A percentile compares a stretch with the other conserved stretches of the same genome.
Conservation (phyloP, 306 rosid genomes). For the Trifolium fragiferum region DNA sequence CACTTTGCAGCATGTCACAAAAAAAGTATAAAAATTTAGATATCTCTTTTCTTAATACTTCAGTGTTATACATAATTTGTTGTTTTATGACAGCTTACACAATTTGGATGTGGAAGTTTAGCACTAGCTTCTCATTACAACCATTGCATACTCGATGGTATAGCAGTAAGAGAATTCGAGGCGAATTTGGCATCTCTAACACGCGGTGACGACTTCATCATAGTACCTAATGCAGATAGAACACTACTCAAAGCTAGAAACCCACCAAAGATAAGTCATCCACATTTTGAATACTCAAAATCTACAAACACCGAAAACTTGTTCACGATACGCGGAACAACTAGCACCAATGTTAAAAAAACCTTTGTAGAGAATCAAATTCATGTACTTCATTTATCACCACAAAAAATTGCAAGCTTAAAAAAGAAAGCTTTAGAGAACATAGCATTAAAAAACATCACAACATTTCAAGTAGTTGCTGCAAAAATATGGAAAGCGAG, state of each 20-base stretch:
- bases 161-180: constrained; percentile 52
- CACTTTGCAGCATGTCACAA: neutral
- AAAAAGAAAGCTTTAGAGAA: constrained; percentile 42
- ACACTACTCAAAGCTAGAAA: constrained; percentile 53
- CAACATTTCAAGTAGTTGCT: constrained; percentile 56
- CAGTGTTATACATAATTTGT: neutral
- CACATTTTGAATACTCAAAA: constrained; percentile 61
- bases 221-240: constrained; percentile 51
- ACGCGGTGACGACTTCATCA: constrained; percentile 37
- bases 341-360: neutral
- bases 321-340: constrained; percentile 43
- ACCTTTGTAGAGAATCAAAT: constrained; percentile 21
- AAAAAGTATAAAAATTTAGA: too few relatives aligned
- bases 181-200: constrained; percentile 59
- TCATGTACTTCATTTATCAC: constrained; percentile 44
- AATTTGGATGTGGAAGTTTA: constrained; percentile 63
- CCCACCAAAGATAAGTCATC: constrained; percentile 55
- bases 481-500: constrained; percentile 65
- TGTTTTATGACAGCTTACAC: constrained; percentile 51
- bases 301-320: neutral
- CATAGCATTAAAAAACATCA: constrained; percentile 36
- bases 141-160: constrained; percentile 61
- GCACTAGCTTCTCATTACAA: constrained; percentile 60
- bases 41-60: neutral
- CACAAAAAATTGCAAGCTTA: constrained; percentile 39